Percentiles rank a stretch among this genome's conserved stretches.
phyloP scores from a whole-genome alignment of 805 yeast species.

The Starmerella tilneyi region DNA sequence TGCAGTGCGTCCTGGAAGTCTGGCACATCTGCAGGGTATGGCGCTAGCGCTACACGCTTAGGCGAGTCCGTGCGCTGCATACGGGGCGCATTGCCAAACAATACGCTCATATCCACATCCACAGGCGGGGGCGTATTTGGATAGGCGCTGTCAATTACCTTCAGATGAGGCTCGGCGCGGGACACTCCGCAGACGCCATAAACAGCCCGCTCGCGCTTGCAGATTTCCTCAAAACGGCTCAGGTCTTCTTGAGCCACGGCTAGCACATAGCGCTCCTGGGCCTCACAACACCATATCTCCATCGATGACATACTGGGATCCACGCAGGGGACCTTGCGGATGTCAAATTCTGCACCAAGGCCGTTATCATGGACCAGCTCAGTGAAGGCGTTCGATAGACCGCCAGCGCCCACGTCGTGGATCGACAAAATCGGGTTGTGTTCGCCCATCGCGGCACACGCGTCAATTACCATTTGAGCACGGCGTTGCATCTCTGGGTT shows the following conservation, averaged over 20 bases:
- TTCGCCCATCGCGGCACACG: slow-evolving; percentile 76
- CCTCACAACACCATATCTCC: slow-evolving; percentile 99
- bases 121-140: slow-evolving; percentile 62
- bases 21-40: slow-evolving; percentile 25
- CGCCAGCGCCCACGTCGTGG: slow-evolving; percentile 99
- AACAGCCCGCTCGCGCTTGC: slow-evolving; percentile 93
- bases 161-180: slow-evolving; percentile 70
- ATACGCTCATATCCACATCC: slow-evolving; percentile 86
- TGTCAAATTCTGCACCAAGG: slow-evolving; percentile 85
- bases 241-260: slow-evolving; percentile 79
- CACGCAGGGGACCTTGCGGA: slow-evolving; percentile 77
- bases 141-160: slow-evolving; percentile 68
- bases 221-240: slow-evolving; percentile 59
- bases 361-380: slow-evolving; percentile 96
- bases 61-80: slow-evolving; percentile 69
- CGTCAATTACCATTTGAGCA: slow-evolving; percentile 94
- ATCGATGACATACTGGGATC: slow-evolving; percentile 99
- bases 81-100: slow-evolving; percentile 96
- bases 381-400: slow-evolving; percentile 91
- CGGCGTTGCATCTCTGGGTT: slow-evolving; percentile 99
- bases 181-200: slow-evolving; percentile 94
- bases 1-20: slow-evolving; percentile 54
- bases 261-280: slow-evolving; percentile 94
- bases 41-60: slow-evolving; percentile 40
- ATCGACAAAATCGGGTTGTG: slow-evolving; percentile 79